Evolutionary conservation across 2,329 filamentous ascomycete genomes (phyloP).

Genomic region (Ophiosphaerella korrae): DNA sequence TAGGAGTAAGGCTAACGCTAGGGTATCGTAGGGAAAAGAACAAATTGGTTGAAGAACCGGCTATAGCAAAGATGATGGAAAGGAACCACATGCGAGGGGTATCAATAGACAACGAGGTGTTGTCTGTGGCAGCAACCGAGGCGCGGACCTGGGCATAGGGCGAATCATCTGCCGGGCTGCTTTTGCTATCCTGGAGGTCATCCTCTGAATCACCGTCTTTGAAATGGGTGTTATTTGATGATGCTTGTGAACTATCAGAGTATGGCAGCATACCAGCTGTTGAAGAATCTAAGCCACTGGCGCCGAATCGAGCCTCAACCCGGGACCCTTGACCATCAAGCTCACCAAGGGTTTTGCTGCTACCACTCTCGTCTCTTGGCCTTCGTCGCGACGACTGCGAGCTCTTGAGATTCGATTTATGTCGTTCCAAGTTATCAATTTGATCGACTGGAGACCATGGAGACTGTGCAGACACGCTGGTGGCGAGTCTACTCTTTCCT

Average conservation of each 20-base stretch:
- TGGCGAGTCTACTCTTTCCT: slow-evolving; percentile 42
- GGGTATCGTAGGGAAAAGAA: slow-evolving; percentile 92
- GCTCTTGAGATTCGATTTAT: slow-evolving; percentile 23
- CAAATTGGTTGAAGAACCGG: slow-evolving; percentile 82
- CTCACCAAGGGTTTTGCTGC: slow-evolving; percentile 30
- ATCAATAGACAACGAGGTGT: slow-evolving; percentile 79
- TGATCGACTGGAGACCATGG: slow-evolving; percentile 10
- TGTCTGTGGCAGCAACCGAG: slow-evolving; percentile 76
- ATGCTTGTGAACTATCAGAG: slow-evolving; percentile 34
- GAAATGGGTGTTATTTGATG: slow-evolving; percentile 33
- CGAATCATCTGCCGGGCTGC: slow-evolving; percentile 69
- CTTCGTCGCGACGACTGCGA: slow-evolving; percentile 33
- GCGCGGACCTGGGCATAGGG: slow-evolving; percentile 80
- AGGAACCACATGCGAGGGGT: slow-evolving; percentile 87
- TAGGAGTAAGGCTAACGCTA: slow-evolving; percentile 85
- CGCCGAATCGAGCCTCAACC: slow-evolving; percentile 42
- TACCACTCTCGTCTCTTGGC: slow-evolving; percentile 27
- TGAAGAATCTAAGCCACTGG: slow-evolving; percentile 30
- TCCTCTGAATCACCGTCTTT: slow-evolving; percentile 43
- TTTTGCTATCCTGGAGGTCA: slow-evolving; percentile 43
- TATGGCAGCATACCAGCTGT: slow-evolving; percentile 25
- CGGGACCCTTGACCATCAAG: slow-evolving; percentile 33
- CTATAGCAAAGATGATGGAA: slow-evolving; percentile 78
- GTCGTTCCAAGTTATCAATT: slow-evolving; percentile 22
- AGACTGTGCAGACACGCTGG: slow-evolving; percentile 27